Base-by-base conservation (phyloP, 257 asterid species). In the Oldenlandia corymbosa region DNA sequence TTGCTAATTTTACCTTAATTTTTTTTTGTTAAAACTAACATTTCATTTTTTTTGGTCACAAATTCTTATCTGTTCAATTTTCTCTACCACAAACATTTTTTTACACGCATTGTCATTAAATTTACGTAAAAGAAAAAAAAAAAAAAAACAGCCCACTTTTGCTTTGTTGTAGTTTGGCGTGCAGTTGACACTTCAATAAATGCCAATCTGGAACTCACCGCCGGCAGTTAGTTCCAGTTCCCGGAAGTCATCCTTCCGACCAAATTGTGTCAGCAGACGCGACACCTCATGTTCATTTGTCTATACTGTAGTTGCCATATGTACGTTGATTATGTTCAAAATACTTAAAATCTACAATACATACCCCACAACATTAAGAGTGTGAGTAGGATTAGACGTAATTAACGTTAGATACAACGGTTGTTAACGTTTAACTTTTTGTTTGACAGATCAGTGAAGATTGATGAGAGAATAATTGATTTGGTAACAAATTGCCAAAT, bases 381-480 rank as follows among this genome's bases (percentile, higher is more conserved):
- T 45, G 2, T 54, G 49, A 8, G 36, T 11, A 4, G 10, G 5
- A 20, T 10, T 56, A 32, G 48, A 26, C 14, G 71, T 64, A 52
- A 26, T 64, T 71, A 49, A 10, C 67, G 14, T 2, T 58, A 48
- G 8, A 48, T 31, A 16, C 67, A 71, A 65, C 71, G 67, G 63
- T 71, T 65, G 65, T 18, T 58, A 58, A 64, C 62, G 62, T 64
- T 55, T 59, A 12, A 55, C n/a, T 24, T 11, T 28, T 57, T 61
- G 3, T 10, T 62, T 36, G 13, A 10, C 31, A 21, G 52, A 34
- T 34, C 37, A 34, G 37, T 34, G 37, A 3, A 17, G 14, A 31
- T n/a, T n/a, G n/a, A n/a, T n/a, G n/a, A n/a, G 18, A 10, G 45
- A 34, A 34, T 34, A n/a, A n/a, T 31, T 31, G 7, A 48, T 63